Conservation (phyloP, 2,329 filamentous ascomycete species). For the Nectriaceae sp. region DNA sequence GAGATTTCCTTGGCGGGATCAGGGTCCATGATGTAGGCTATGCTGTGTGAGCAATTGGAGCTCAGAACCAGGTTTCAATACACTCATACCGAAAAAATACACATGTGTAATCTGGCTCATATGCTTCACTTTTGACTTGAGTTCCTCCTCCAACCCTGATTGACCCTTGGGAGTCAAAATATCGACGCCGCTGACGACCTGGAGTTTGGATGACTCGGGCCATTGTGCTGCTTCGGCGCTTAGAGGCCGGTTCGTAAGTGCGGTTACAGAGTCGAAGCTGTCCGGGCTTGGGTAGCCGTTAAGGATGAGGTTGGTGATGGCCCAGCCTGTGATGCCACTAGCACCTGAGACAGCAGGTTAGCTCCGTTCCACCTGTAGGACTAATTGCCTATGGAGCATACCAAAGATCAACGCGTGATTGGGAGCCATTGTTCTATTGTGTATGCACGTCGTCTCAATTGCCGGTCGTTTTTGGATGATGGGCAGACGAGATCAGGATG, state of each 20-base stretch:
- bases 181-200: constrained; percentile 37
- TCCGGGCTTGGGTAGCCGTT: constrained; percentile 46
- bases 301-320: constrained; percentile 49
- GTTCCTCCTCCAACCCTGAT: constrained; percentile 32
- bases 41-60: background rate
- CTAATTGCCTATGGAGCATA: constrained; percentile 1
- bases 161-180: constrained; percentile 32
- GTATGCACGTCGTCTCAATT: too few species aligned
- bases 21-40: constrained; percentile 38
- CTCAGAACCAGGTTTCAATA: background rate
- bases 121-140: constrained; percentile 36
- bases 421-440: constrained; percentile 16
- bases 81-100: constrained; percentile 40
- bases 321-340: constrained; percentile 52
- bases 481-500: too few species aligned
- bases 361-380: background rate
- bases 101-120: constrained; percentile 43
- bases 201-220: constrained; percentile 32
- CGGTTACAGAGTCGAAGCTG: constrained; percentile 45
- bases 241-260: constrained; percentile 48
- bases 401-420: constrained; percentile 26
- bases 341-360: constrained; percentile 36
- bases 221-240: constrained; percentile 28
- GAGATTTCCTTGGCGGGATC: constrained; percentile 32
- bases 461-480: too few species aligned